Percentiles rank a stretch among this genome's conserved stretches.
phyloP scores from a whole-genome alignment of 176 grass and related monocot genomes.

The Olyra latifolia region DNA sequence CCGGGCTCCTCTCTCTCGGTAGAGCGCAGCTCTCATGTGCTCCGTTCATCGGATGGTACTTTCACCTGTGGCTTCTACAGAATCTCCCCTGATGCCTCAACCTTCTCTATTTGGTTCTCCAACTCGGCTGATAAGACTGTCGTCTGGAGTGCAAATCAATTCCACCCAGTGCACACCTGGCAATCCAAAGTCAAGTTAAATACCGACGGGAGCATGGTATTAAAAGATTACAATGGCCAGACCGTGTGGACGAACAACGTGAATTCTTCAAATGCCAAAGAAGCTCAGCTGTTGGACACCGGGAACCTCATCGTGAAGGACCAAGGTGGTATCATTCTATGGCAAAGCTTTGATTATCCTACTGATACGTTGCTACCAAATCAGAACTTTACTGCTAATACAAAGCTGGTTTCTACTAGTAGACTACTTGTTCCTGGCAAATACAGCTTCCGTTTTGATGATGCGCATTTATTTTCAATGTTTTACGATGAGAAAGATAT shows the following conservation, averaged over 20 bases:
- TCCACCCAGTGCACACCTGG: constrained; percentile 36
- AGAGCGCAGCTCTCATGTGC: constrained; percentile 15
- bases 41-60: constrained; percentile 19
- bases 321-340: constrained; percentile 4
- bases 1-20: constrained; percentile 17
- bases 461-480: constrained; percentile 33
- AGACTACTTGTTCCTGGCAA: constrained; percentile 32
- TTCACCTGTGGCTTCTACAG: constrained; percentile 44
- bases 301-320: constrained; percentile 43
- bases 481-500: constrained; percentile 39
- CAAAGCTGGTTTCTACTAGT: constrained; percentile 33
- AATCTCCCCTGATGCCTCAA: constrained; percentile 28
- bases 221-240: constrained; percentile 32
- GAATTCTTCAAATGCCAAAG: background rate
- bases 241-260: constrained; percentile 37
- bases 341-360: constrained; percentile 52
- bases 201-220: constrained; percentile 24
- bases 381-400: constrained; percentile 34
- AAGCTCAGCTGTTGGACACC: constrained; percentile 11
- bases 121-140: background rate
- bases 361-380: constrained; percentile 45
- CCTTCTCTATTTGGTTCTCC: constrained; percentile 47
- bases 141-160: constrained; percentile 32
- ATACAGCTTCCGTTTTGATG: constrained; percentile 53
- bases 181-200: constrained; percentile 33